These are phyloP conservation scores for Sclerotinia spermophila DNA, from an alignment of 2,329 filamentous ascomycete genomes.

Conservation along the genomic window DNA sequence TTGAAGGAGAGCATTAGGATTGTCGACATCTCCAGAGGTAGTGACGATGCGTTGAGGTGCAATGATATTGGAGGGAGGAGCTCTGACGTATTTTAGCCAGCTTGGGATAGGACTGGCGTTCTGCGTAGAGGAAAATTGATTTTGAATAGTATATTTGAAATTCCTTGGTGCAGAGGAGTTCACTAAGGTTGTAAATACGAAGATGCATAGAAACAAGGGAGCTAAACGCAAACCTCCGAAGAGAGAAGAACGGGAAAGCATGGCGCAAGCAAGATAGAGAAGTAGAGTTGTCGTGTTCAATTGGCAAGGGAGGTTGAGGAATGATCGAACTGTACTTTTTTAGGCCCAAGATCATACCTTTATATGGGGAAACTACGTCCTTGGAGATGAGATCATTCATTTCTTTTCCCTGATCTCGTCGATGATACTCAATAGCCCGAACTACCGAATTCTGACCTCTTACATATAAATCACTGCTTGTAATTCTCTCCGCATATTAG, in stretches of 20 bases:
- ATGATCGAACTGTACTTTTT: neutral
- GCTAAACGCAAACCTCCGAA: neutral
- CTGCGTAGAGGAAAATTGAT: neutral
- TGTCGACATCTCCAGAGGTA: conserved; percentile 41
- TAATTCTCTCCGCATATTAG: neutral
- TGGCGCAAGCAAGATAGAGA: neutral
- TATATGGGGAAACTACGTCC: neutral
- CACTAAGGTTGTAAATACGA: neutral
- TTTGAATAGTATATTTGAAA: neutral
- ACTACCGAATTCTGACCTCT: neutral
- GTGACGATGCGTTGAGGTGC: conserved; percentile 37
- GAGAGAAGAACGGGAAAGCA: neutral
- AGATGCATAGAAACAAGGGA: neutral
- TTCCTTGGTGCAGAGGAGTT: neutral
- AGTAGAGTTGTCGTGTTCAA: neutral
- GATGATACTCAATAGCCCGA: conserved; percentile 5
- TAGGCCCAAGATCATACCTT: neutral
- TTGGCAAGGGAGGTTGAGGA: neutral
- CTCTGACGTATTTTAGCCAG: conserved; percentile 43
- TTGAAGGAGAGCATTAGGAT: conserved; percentile 38
- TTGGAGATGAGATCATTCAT: neutral
- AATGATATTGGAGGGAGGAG: conserved; percentile 38
- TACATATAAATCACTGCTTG: neutral
- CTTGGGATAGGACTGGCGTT: neutral
- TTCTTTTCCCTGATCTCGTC: neutral